Evolutionary conservation across 495 filamentous ascomycete species (phyloP).

Genomic region (Tricharina praecox): DNA sequence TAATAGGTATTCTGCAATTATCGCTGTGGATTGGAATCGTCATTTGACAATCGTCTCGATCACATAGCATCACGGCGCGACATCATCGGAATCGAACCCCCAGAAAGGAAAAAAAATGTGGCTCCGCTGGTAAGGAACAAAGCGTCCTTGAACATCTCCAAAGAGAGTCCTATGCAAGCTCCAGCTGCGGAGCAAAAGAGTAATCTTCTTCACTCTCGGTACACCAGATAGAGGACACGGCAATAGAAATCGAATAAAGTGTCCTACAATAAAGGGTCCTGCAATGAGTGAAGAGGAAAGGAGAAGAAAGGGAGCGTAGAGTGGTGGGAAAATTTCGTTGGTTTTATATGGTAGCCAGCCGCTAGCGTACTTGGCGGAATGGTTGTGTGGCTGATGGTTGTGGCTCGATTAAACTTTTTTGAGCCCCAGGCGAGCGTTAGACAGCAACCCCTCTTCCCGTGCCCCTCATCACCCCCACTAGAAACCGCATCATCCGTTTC

Average conservation of each 20-base stretch:
- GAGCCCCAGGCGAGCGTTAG: background rate
- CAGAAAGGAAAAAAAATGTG: background rate
- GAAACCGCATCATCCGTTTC: slow-evolving; percentile 17
- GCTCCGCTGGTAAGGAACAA: slow-evolving; percentile 5
- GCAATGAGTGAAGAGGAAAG: slow-evolving; percentile 4
- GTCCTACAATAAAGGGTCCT: slow-evolving; percentile 6
- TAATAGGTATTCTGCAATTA: no score
- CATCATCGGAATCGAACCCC: no score
- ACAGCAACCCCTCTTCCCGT: slow-evolving; percentile 11
- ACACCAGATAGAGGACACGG: slow-evolving; percentile 1
- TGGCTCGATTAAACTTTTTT: background rate
- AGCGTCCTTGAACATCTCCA: background rate
- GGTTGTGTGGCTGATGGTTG: background rate
- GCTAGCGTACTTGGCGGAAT: background rate
- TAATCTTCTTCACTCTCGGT: background rate
- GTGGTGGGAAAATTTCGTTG: background rate
- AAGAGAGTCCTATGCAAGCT: background rate
- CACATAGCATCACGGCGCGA: no score
- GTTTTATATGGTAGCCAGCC: slow-evolving; percentile 1
- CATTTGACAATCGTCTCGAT: no score
- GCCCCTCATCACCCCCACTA: slow-evolving; percentile 32
- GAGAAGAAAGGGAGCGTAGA: background rate
- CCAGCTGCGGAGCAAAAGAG: slow-evolving; percentile 1
- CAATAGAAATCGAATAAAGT: background rate
- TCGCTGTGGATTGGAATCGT: no score